Conservation (phyloP, 2,329 filamentous ascomycete species). For the Ascochyta clinopodiicola region DNA sequence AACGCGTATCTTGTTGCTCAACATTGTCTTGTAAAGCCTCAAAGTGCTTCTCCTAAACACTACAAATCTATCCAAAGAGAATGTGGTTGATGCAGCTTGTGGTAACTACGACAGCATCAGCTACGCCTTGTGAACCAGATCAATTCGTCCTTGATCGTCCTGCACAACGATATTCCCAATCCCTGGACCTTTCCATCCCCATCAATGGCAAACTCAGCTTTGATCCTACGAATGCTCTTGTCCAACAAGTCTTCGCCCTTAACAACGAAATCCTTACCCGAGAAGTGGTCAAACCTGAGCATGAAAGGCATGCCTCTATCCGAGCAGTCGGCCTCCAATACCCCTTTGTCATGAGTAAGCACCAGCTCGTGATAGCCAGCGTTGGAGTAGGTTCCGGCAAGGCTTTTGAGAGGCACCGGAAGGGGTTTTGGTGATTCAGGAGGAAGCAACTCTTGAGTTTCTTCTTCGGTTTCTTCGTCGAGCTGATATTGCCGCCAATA, state of each 20-base stretch:
- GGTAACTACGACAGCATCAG: too few species aligned
- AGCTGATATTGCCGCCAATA: constrained; percentile 5
- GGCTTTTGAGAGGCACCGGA: constrained; percentile 2
- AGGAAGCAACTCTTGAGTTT: neutral
- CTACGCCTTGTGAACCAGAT: constrained; percentile 12
- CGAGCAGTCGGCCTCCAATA: constrained; percentile 14
- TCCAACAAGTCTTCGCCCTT: constrained; percentile 1
- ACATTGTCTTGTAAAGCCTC: too few species aligned
- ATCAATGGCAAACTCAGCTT: constrained; percentile 13
- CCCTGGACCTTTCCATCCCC: constrained; percentile 5
- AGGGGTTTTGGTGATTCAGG: neutral
- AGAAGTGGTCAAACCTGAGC: constrained; percentile 15
- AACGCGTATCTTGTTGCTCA: too few species aligned
- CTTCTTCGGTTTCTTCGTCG: constrained; percentile 1
- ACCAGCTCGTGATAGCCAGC: constrained; percentile 16
- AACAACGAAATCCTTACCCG: constrained; percentile 5
- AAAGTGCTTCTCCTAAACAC: too few species aligned
- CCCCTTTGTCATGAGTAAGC: constrained; percentile 6
- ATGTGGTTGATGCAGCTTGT: too few species aligned
- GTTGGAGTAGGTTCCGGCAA: constrained; percentile 16
- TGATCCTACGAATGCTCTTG: constrained; percentile 2
- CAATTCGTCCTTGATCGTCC: constrained; percentile 9
- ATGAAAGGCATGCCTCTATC: constrained; percentile 20
- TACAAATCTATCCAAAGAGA: too few species aligned
- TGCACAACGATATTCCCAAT: constrained; percentile 15